Evolutionary conservation across 331 rosid genomes (phyloP).

Genomic region (Prunus yedoensis): DNA sequence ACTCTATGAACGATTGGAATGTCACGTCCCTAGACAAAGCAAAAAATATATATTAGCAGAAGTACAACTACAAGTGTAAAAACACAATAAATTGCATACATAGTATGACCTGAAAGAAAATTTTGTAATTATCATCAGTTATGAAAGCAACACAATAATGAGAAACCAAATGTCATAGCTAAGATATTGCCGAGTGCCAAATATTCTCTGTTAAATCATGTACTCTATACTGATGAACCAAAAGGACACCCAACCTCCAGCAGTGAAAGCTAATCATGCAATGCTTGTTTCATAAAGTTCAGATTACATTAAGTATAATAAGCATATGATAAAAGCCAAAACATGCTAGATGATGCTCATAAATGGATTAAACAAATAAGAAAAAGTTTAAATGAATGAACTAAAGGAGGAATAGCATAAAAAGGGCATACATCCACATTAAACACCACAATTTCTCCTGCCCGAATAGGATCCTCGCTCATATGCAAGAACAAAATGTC

Average conservation of each 20-base stretch:
- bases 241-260: not conserved
- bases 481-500: slow-evolving; percentile 82
- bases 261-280: not conserved
- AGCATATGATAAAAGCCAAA: not conserved
- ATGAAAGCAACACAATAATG: not conserved
- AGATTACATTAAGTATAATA: not conserved
- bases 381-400: not conserved
- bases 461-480: slow-evolving; percentile 79
- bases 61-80: not conserved
- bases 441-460: slow-evolving; percentile 87
- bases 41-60: slow-evolving; percentile 15
- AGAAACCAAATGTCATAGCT: not conserved
- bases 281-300: not conserved
- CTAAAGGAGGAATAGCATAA: not conserved
- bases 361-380: not conserved
- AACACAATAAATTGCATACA: not conserved
- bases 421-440: slow-evolving; percentile 49
- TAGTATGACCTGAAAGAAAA: not conserved
- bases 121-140: not conserved
- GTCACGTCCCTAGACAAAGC: slow-evolving; percentile 53
- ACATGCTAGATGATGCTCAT: not conserved
- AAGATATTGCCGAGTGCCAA: not conserved
- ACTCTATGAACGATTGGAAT: slow-evolving; percentile 88
- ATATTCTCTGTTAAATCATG: not conserved
- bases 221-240: not conserved